Percentiles rank a stretch among this genome's conserved stretches.
These are phyloP conservation scores for Sarocladium brachiariae DNA, from an alignment of 2,329 filamentous ascomycete genomes.

Conservation along the genomic window DNA sequence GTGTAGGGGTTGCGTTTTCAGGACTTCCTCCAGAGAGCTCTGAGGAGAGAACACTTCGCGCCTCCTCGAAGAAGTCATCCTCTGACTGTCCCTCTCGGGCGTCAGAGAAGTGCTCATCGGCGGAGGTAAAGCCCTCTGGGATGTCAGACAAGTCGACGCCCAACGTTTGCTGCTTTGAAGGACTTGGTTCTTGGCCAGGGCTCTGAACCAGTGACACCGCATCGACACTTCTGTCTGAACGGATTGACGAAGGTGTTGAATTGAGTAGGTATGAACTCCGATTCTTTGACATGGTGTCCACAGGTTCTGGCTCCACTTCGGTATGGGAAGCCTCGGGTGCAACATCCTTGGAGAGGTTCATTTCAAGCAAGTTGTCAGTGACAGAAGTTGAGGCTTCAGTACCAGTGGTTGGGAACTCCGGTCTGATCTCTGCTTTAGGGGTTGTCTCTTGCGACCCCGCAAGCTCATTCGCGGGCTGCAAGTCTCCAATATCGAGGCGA, in stretches of 20 bases:
- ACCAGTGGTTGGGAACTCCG: slow-evolving; percentile 19
- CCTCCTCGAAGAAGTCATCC: slow-evolving; percentile 16
- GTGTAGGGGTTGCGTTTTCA: slow-evolving; percentile 8
- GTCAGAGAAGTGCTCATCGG: slow-evolving; percentile 30
- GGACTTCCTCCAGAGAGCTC: slow-evolving; percentile 9
- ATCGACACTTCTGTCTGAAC: slow-evolving; percentile 21
- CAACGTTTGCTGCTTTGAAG: slow-evolving; percentile 16
- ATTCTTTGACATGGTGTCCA: slow-evolving; percentile 35
- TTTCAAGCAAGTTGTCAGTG: not conserved
- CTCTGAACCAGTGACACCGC: slow-evolving; percentile 16
- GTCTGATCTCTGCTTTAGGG: slow-evolving; percentile 50
- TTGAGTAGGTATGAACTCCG: slow-evolving; percentile 35
- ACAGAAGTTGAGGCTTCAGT: slow-evolving; percentile 9
- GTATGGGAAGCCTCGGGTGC: slow-evolving; percentile 15
- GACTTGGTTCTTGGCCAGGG: slow-evolving; percentile 19
- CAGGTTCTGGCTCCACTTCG: slow-evolving; percentile 27
- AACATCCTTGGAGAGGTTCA: not conserved
- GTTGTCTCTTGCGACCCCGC: slow-evolving; percentile 61
- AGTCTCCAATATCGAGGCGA: slow-evolving; percentile 32
- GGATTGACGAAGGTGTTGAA: slow-evolving; percentile 28
- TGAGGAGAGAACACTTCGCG: slow-evolving; percentile 11
- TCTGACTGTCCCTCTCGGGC: slow-evolving; percentile 21
- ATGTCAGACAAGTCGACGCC: slow-evolving; percentile 16
- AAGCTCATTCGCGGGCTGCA: slow-evolving; percentile 34
- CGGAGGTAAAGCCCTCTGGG: slow-evolving; percentile 25